Base-by-base conservation (phyloP, 2,329 filamentous ascomycete genomes). In the Fusarium fujikuroi region DNA sequence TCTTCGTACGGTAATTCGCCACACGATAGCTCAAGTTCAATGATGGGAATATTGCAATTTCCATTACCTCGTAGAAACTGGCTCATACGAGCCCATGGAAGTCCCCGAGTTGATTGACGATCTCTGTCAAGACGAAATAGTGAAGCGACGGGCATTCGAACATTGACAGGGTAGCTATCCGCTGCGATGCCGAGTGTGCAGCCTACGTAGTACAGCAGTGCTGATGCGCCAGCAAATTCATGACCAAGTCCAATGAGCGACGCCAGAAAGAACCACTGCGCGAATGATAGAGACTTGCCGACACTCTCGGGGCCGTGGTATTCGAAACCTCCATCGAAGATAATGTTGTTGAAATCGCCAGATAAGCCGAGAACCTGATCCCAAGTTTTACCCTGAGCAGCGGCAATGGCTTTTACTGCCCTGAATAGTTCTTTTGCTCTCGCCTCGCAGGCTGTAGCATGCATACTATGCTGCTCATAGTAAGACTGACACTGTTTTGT, bases 1-100 rank as follows among this genome's bases (percentile, higher is more conserved):
- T 40, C 50, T 39, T 54, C 50, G 50, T 54, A 54, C n/a, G 34
- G 50, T 4, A 54, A 9, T n/a, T 40, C 34, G 14, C 23, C 34
- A 21, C 34, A 54, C 1, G 25, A 54, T 2, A 54, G 9, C 34
- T 54, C 50, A n/a, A 54, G 34, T 28, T 16, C 34, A 40, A 54
- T 54, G 7, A 54, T 54, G 4, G 50, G 19, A 9, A 40, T 34
- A n/a, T 40, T 39, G 3, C 8, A 54, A 16, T 54, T 54, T 28
- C 50, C 50, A 9, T 16, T 16, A 3, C 9, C 25, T 18, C 10
- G 50, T 18, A 54, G 3, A 2, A 54, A 54, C 3, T 10, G 34
- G 11, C 50, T 54, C 50, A 54, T 39, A 21, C 50, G 50, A 54
- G 23, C 34, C 50, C 50, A 54, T 15, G 50, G 34, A 54, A 54